A percentile compares a stretch with the other conserved stretches of the same genome.
phyloP scores from a whole-genome alignment of 2,329 filamentous ascomycete genomes.

The Penicillium sp. region DNA sequence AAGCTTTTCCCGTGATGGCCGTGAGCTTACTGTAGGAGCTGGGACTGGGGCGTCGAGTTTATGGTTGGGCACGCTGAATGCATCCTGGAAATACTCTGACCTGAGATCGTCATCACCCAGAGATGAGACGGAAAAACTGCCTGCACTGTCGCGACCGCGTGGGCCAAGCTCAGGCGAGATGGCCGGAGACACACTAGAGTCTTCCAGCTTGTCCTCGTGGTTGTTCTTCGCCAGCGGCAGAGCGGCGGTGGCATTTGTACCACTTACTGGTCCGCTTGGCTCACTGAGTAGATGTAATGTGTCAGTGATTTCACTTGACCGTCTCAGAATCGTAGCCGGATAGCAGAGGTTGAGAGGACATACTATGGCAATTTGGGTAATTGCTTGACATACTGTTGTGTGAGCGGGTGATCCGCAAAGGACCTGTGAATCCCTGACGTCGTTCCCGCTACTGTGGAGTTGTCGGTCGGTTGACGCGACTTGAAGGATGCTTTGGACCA shows the following conservation, averaged over 20 bases:
- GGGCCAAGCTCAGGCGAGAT: constrained; percentile 8
- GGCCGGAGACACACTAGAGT: constrained; percentile 14
- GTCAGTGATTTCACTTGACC: background rate
- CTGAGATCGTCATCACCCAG: constrained; percentile 13
- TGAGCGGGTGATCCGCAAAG: constrained; percentile 27
- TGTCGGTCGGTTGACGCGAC: constrained; percentile 43
- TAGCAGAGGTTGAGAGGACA: background rate
- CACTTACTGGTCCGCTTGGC: constrained; percentile 5
- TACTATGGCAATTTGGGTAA: constrained; percentile 25
- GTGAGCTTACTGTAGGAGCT: background rate
- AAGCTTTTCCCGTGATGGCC: background rate
- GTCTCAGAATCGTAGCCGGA: background rate
- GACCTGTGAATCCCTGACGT: constrained; percentile 41
- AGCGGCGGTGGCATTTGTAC: background rate
- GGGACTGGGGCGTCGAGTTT: constrained; percentile 2
- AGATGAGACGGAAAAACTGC: constrained; percentile 18
- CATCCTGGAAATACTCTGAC: constrained; percentile 3
- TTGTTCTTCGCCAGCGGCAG: constrained; percentile 1
- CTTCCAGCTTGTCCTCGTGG: constrained; percentile 1
- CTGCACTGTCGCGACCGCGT: constrained; percentile 12
- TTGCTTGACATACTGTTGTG: constrained; percentile 24
- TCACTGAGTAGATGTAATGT: constrained; percentile 3
- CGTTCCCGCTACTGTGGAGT: constrained; percentile 42
- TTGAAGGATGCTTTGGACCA: constrained; percentile 48
- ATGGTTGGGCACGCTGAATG: constrained; percentile 3